These are phyloP conservation scores for Tephrocybe sp. DNA, from an alignment of 768 basidiomycete genomes.

Conservation along the genomic window DNA sequence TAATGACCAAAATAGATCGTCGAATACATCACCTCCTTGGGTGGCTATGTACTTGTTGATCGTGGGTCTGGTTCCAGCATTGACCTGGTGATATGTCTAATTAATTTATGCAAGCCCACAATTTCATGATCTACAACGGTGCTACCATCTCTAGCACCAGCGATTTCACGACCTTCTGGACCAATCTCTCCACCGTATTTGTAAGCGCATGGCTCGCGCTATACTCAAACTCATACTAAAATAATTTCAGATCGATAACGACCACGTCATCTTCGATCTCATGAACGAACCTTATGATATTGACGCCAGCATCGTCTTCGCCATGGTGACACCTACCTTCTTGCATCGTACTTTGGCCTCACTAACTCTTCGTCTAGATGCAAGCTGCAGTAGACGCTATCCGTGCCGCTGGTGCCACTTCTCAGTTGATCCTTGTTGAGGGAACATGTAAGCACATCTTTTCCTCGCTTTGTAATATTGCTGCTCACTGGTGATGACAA, in stretches of 20 bases:
- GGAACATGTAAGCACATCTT: constrained; percentile 36
- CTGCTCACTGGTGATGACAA: neutral
- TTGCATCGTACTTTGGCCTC: neutral
- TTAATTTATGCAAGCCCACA: constrained; percentile 46
- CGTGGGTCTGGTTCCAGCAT: constrained; percentile 38
- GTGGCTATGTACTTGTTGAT: constrained; percentile 57
- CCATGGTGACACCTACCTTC: constrained; percentile 35
- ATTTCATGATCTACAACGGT: constrained; percentile 61
- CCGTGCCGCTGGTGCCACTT: constrained; percentile 63
- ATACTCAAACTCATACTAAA: too few relatives aligned
- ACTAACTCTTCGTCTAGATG: constrained; percentile 33
- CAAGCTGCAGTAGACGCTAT: constrained; percentile 72
- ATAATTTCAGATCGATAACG: too few relatives aligned
- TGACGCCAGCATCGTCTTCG: constrained; percentile 49
- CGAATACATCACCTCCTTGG: constrained; percentile 60
- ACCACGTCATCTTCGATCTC: constrained; percentile 59
- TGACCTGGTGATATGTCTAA: neutral
- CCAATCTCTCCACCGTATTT: constrained; percentile 53
- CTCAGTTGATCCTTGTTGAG: constrained; percentile 50
- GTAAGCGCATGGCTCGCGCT: constrained; percentile 30
- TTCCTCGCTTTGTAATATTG: constrained; percentile 5
- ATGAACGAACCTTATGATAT: constrained; percentile 71
- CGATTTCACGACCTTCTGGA: constrained; percentile 50
- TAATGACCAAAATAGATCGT: constrained; percentile 39
- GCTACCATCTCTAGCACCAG: constrained; percentile 48